phyloP scores from a whole-genome alignment of 345 rosid genomes.

The Dipteronia dyeriana region DNA sequence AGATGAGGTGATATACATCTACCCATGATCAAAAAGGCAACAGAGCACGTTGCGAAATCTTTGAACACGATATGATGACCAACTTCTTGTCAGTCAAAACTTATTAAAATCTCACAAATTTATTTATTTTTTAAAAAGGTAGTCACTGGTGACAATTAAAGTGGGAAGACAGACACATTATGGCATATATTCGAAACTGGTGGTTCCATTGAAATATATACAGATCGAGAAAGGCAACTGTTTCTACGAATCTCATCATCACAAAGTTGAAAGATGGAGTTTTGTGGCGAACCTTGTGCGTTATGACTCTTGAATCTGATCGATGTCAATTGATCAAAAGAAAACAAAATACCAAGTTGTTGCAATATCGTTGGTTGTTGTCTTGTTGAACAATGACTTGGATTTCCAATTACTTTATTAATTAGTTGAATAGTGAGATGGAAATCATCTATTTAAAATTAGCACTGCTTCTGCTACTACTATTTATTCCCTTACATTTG shows the following conservation, averaged over 20 bases:
- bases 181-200: slow-evolving; percentile 60
- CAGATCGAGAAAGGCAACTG: slow-evolving; percentile 13
- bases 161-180: slow-evolving; percentile 25
- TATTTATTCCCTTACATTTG: background rate
- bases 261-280: slow-evolving; percentile 52
- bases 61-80: slow-evolving; percentile 31
- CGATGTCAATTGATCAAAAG: background rate
- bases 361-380: background rate
- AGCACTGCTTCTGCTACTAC: background rate
- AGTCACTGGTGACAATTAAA: slow-evolving; percentile 10
- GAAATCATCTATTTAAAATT: slow-evolving; percentile 38
- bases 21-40: slow-evolving; percentile 20
- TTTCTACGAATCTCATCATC: slow-evolving; percentile 64
- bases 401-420: slow-evolving; percentile 55
- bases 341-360: slow-evolving; percentile 19
- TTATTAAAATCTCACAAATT: slow-evolving; percentile 17
- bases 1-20: slow-evolving; percentile 5
- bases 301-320: slow-evolving; percentile 42
- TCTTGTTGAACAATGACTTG: slow-evolving; percentile 64
- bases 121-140: too few species aligned
- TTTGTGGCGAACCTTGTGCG: slow-evolving; percentile 85
- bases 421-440: slow-evolving; percentile 51
- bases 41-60: slow-evolving; percentile 45
- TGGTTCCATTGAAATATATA: slow-evolving; percentile 43
- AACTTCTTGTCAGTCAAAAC: slow-evolving; percentile 28